These are phyloP conservation scores for Gilbertella persicaria DNA, from an alignment of 371 early-diverging fungal species.

Conservation along the genomic window DNA sequence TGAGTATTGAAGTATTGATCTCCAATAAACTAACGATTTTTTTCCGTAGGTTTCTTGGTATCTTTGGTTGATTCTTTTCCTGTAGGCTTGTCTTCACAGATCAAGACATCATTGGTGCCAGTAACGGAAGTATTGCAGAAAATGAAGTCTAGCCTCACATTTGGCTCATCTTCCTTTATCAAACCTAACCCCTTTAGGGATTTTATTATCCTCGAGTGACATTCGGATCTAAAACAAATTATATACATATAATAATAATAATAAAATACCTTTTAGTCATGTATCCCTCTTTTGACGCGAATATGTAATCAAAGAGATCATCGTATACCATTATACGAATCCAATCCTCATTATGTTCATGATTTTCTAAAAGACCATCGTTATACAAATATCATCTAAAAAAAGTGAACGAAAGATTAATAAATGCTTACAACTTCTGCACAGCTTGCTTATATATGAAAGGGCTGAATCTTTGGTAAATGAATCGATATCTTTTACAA, in stretches of 20 bases:
- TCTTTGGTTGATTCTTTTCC: slow-evolving; percentile 11
- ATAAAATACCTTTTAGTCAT: slow-evolving; percentile 17
- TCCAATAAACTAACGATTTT: slow-evolving; percentile 14
- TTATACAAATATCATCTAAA: slow-evolving; percentile 17
- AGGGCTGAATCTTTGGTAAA: slow-evolving; percentile 14
- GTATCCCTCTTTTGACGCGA: slow-evolving; percentile 13
- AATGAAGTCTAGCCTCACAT: slow-evolving; percentile 17
- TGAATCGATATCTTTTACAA: slow-evolving; percentile 17
- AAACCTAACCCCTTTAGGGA: slow-evolving; percentile 11
- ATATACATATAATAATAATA: slow-evolving; percentile 15
- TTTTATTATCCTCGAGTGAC: slow-evolving; percentile 15
- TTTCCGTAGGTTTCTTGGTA: slow-evolving; percentile 4
- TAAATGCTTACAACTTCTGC: slow-evolving; percentile 16
- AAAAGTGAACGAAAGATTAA: slow-evolving; percentile 16
- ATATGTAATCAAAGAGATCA: slow-evolving; percentile 14
- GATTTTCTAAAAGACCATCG: slow-evolving; percentile 9
- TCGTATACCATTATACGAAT: slow-evolving; percentile 15
- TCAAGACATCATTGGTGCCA: slow-evolving; percentile 14
- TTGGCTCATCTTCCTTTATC: slow-evolving; percentile 11
- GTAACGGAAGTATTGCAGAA: slow-evolving; percentile 15
- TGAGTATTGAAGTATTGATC: slow-evolving; percentile 9
- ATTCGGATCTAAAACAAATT: slow-evolving; percentile 15
- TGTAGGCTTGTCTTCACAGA: slow-evolving; percentile 13
- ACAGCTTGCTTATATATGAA: slow-evolving; percentile 10
- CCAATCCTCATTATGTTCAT: slow-evolving; percentile 14